Conservation (phyloP, 164 flowering plant species). For the Aristolochia contorta region DNA sequence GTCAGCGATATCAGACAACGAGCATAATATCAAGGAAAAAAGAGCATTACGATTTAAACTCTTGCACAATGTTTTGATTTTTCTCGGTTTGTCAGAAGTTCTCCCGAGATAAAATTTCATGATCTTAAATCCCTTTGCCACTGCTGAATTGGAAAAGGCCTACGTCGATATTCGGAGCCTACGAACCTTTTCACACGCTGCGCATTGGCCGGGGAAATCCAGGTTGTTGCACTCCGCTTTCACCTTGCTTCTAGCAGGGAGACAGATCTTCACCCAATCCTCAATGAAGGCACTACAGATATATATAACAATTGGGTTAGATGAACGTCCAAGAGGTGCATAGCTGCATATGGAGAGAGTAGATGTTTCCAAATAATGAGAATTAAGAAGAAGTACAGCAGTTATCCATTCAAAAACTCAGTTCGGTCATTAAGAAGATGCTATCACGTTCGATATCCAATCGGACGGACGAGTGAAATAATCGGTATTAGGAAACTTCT, state of each 20-base stretch:
- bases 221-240: conserved; percentile 19
- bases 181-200: conserved; percentile 58
- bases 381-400: no score
- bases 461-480: no score
- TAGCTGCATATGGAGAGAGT: no score
- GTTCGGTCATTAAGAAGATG: no score
- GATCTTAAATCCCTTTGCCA: background rate
- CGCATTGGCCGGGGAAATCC: conserved; percentile 38
- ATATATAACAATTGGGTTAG: background rate
- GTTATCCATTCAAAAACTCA: no score
- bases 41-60: background rate
- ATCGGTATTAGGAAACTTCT: no score
- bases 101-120: background rate
- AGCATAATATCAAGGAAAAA: background rate
- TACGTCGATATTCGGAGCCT: background rate
- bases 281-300: conserved; percentile 72
- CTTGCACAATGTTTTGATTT: no score
- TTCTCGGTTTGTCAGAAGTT: no score
- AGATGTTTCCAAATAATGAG: no score
- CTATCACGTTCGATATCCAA: no score
- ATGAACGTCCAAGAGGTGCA: no score
- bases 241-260: conserved; percentile 59
- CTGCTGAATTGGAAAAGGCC: background rate
- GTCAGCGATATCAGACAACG: background rate
- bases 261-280: conserved; percentile 68